Conservation (phyloP, 1,139 yeast species). For the Yarrowia galli region DNA sequence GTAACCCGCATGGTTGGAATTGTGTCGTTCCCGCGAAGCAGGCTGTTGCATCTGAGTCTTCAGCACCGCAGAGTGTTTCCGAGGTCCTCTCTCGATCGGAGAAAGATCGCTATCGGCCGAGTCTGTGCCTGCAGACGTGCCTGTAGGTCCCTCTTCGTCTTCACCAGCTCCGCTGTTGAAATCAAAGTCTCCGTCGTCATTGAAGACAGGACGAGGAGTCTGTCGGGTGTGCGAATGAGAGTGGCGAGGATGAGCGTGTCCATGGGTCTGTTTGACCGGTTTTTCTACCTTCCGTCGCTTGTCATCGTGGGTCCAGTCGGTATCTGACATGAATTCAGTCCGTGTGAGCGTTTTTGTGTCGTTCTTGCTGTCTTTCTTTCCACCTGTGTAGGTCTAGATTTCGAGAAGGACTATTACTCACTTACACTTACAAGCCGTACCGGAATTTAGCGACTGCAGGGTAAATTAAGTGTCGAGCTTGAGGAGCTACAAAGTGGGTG, state of each 20-base stretch:
- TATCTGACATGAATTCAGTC: slow-evolving; percentile 25
- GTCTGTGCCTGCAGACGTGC: slow-evolving; percentile 27
- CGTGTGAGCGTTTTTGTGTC: not conserved
- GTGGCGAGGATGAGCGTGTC: slow-evolving; percentile 38
- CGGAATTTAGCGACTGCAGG: slow-evolving; percentile 15
- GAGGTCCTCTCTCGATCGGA: slow-evolving; percentile 31
- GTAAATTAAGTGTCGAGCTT: not conserved
- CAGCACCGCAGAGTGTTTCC: slow-evolving; percentile 10
- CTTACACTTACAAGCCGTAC: not conserved
- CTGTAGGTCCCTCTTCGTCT: slow-evolving; percentile 37
- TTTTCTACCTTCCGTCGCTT: slow-evolving; percentile 34
- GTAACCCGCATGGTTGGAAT: slow-evolving; percentile 38
- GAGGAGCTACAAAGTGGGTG: not conserved
- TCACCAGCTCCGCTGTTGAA: slow-evolving; percentile 41
- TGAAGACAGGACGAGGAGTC: slow-evolving; percentile 34
- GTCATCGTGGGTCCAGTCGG: slow-evolving; percentile 37
- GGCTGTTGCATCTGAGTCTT: slow-evolving; percentile 32
- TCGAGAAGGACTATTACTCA: not conserved
- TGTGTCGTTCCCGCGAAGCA: slow-evolving; percentile 39
- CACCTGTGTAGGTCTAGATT: not conserved
- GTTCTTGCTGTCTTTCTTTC: not conserved
- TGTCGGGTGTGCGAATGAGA: slow-evolving; percentile 27
- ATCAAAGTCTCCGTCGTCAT: slow-evolving; percentile 42
- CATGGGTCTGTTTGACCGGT: slow-evolving; percentile 36
- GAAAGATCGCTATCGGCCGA: slow-evolving; percentile 39